phyloP scores from a whole-genome alignment of 495 filamentous ascomycete genomes.

The Schizothecium vesticola region DNA sequence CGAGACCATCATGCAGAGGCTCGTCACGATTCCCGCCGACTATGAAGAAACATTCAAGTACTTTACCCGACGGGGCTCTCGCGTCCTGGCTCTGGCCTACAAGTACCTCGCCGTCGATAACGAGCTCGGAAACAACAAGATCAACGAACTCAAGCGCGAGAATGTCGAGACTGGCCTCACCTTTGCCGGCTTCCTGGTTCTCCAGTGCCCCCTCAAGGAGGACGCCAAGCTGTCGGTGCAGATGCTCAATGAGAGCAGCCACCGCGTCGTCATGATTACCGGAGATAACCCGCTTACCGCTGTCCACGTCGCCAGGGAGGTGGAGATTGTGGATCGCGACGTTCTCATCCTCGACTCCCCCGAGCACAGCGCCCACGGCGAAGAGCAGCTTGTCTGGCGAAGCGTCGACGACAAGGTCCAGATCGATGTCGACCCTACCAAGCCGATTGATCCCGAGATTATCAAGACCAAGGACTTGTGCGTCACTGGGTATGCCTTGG shows the following conservation, averaged over 20 bases:
- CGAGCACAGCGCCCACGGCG: conserved; percentile 72
- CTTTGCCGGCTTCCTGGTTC: conserved; percentile 93
- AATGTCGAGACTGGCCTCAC: conserved; percentile 78
- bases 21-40: conserved; percentile 71
- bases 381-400: conserved; percentile 82
- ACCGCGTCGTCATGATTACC: conserved; percentile 98
- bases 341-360: conserved; percentile 92
- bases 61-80: conserved; percentile 89
- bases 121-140: conserved; percentile 73
- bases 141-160: conserved; percentile 90
- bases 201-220: conserved; percentile 94
- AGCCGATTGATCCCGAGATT: conserved; percentile 76
- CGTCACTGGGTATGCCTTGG: conserved; percentile 89
- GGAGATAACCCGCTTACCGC: conserved; percentile 97
- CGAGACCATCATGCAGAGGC: conserved; percentile 91
- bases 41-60: conserved; percentile 99
- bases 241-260: conserved; percentile 98
- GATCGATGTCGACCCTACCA: conserved; percentile 80
- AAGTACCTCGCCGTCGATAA: conserved; percentile 76
- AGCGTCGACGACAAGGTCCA: conserved; percentile 87
- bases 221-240: conserved; percentile 89
- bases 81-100: conserved; percentile 90
- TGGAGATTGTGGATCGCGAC: conserved; percentile 96
- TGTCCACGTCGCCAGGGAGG: conserved; percentile 88
- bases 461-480: conserved; percentile 86